Evolutionary conservation across 1,284 basidiomycete species (phyloP).

Genomic region (Coniophora puteana): DNA sequence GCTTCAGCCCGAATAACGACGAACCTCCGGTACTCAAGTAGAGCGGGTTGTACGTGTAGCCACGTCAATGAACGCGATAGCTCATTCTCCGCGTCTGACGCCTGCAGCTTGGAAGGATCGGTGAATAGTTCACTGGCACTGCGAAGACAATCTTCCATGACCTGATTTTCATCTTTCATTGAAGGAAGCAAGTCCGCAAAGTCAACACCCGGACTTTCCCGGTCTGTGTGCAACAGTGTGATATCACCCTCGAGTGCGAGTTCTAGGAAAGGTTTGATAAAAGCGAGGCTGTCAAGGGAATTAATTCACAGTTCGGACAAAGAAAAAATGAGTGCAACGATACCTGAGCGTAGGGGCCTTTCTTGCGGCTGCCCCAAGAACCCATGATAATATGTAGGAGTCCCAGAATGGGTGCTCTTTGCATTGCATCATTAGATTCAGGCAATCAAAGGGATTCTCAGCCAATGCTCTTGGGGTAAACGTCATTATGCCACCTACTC

Average conservation of each 20-base stretch:
- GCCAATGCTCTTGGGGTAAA: conserved; percentile 58
- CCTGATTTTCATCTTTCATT: no score
- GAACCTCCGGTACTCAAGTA: conserved; percentile 62
- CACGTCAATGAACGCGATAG: conserved; percentile 38
- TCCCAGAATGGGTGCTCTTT: conserved; percentile 61
- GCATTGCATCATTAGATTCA: conserved; percentile 43
- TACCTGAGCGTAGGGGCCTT: no score
- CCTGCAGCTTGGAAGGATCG: conserved; percentile 24
- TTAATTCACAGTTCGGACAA: no score
- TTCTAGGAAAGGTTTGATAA: no score
- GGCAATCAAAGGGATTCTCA: conserved; percentile 42
- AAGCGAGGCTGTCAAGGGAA: no score
- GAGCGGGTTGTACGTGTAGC: conserved; percentile 52
- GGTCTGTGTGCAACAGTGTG: no score
- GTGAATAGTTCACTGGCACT: conserved; percentile 17
- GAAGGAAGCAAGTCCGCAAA: no score
- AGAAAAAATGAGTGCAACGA: no score
- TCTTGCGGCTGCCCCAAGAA: no score
- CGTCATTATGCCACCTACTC: conserved; percentile 61
- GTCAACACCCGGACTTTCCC: no score
- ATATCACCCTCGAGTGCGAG: no score
- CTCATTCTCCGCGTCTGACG: conserved; percentile 38
- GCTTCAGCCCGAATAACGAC: conserved; percentile 44
- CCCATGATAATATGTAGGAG: conserved; percentile 57
- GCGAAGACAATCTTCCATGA: conserved; percentile 8